Percentiles rank a stretch among this genome's conserved stretches.
Evolutionary conservation across 805 yeast species (phyloP).

Genomic region (Candida sanyiensis): DNA sequence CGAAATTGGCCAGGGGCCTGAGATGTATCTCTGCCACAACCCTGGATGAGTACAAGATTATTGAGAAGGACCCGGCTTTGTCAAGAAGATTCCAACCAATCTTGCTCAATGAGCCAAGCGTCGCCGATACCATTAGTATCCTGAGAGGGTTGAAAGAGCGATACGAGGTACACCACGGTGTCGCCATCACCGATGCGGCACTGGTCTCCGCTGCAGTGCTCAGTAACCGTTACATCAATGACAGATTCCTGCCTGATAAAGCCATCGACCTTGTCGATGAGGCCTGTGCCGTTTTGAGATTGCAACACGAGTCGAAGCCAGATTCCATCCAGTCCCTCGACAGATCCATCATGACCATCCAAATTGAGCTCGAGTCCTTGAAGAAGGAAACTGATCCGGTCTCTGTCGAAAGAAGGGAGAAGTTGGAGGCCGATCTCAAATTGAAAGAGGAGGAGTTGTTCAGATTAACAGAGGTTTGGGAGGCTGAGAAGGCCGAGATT

Average conservation of each 20-base stretch:
- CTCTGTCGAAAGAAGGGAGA: slow-evolving; percentile 71
- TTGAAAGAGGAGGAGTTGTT: slow-evolving; percentile 57
- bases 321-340: slow-evolving; percentile 89
- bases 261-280: slow-evolving; percentile 96
- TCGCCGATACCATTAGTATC: slow-evolving; percentile 85
- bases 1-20: slow-evolving; percentile 89
- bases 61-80: slow-evolving; percentile 93
- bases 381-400: slow-evolving; percentile 87
- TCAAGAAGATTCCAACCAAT: slow-evolving; percentile 94
- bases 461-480: slow-evolving; percentile 82
- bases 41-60: slow-evolving; percentile 87
- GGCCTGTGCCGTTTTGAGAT: slow-evolving; percentile 89
- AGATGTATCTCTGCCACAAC: slow-evolving; percentile 98
- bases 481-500: slow-evolving; percentile 67
- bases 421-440: slow-evolving; percentile 61
- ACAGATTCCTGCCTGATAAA: slow-evolving; percentile 88
- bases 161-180: slow-evolving; percentile 98
- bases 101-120: slow-evolving; percentile 78
- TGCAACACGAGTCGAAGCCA: slow-evolving; percentile 96
- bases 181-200: slow-evolving; percentile 86
- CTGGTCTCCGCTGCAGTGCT: slow-evolving; percentile 89
- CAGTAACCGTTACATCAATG: slow-evolving; percentile 86
- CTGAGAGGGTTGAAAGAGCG: slow-evolving; percentile 89
- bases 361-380: slow-evolving; percentile 90
- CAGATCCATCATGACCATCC: slow-evolving; percentile 85